phyloP scores from a whole-genome alignment of 2,329 filamentous ascomycete genomes.

The Colletotrichum tropicicola region DNA sequence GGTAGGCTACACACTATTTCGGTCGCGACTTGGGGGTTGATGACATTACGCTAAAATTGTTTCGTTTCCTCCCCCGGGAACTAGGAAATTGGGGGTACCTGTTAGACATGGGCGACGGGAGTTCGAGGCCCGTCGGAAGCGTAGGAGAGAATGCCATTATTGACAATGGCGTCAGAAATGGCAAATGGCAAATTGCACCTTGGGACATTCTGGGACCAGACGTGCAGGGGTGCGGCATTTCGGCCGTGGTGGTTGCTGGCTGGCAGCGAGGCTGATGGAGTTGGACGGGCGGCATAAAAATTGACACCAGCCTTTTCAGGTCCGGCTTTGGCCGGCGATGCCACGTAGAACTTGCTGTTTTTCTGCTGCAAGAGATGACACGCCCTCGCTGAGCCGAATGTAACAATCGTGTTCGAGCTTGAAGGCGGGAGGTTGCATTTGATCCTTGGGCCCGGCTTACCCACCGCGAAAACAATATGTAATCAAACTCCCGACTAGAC shows the following conservation, averaged over 20 bases:
- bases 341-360: no score
- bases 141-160: conserved; percentile 8
- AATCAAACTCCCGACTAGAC: conserved; percentile 24
- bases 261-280: no score
- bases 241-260: background rate
- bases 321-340: no score
- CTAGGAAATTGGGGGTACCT: background rate
- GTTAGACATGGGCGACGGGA: background rate
- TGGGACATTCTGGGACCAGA: background rate
- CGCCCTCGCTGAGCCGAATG: no score
- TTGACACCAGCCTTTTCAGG: no score
- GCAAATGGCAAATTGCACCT: conserved; percentile 19
- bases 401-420: no score
- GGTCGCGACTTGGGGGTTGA: background rate
- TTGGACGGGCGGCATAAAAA: no score
- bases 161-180: conserved; percentile 12
- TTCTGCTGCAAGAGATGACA: no score
- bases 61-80: conserved; percentile 12
- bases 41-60: conserved; percentile 15
- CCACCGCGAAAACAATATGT: conserved; percentile 7
- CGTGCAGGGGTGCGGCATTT: background rate
- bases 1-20: background rate
- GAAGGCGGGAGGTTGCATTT: background rate
- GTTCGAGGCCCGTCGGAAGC: background rate
- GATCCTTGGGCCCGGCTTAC: background rate